Evolutionary conservation across 208 protist genomes (phyloP).

Genomic region (Balamuthia mandrillaris): DNA sequence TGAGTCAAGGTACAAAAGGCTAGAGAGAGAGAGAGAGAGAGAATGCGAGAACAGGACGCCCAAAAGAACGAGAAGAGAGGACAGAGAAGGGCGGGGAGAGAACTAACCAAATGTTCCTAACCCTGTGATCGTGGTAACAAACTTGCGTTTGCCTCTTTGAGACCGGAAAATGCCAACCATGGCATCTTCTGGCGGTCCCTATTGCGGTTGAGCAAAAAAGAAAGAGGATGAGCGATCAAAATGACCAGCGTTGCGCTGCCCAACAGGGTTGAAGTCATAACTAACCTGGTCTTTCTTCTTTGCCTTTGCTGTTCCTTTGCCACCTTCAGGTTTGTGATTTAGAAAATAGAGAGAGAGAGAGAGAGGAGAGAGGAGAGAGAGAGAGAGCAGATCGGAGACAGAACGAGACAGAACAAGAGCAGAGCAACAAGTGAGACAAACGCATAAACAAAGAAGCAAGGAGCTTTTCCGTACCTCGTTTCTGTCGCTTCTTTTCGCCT

Average conservation of each 20-base stretch:
- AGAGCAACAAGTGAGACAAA: no score
- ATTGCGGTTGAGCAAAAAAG: background rate
- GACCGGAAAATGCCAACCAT: background rate
- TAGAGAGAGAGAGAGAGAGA: no score
- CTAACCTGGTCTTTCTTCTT: background rate
- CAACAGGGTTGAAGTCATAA: background rate
- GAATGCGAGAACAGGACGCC: background rate
- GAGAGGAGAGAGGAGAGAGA: no score
- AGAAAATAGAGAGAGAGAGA: no score
- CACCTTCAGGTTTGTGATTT: no score
- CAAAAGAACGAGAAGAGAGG: no score
- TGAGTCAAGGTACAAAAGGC: background rate
- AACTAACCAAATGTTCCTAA: background rate
- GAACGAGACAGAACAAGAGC: no score
- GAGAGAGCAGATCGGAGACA: no score
- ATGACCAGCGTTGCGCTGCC: background rate
- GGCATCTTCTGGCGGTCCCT: background rate
- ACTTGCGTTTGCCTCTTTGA: background rate
- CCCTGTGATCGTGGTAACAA: slow-evolving; percentile 16
- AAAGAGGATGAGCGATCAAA: background rate
- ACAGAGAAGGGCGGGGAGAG: background rate
- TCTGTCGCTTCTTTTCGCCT: slow-evolving; percentile 17
- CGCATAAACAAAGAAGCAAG: no score
- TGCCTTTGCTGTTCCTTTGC: slow-evolving; percentile 2
- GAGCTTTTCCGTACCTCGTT: no score